Conservation (phyloP, 2,329 filamentous ascomycete species). For the Fusarium sp. region DNA sequence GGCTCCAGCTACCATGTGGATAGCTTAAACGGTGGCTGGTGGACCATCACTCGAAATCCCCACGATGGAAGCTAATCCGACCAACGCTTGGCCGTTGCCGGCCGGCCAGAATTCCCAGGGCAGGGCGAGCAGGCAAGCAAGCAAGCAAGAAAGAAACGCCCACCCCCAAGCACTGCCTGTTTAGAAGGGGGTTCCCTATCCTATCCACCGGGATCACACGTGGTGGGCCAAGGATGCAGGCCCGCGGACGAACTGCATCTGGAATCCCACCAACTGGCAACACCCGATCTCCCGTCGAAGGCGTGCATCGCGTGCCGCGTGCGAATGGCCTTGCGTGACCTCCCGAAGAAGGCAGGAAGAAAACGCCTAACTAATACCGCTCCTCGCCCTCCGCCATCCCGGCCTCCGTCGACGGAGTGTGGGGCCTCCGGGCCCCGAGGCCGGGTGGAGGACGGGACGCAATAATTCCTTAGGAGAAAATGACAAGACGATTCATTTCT, state of each 20-base stretch:
- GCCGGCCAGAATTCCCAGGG: constrained; percentile 3
- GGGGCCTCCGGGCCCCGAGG: constrained; percentile 16
- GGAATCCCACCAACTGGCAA: constrained; percentile 35
- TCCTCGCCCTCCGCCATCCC: background rate
- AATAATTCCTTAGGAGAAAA: constrained; percentile 14
- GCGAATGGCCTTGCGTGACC: constrained; percentile 1
- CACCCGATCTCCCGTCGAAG: constrained; percentile 11
- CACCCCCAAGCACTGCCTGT: background rate
- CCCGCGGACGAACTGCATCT: constrained; percentile 40
- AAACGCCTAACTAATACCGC: background rate
- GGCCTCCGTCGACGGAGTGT: constrained; percentile 13
- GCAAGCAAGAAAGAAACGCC: constrained; percentile 6
- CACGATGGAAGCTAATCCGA: constrained; percentile 19
- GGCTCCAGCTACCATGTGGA: constrained; percentile 5
- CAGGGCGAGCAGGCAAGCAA: constrained; percentile 16
- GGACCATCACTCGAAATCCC: constrained; percentile 20
- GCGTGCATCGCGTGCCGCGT: constrained; percentile 1
- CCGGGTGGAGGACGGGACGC: constrained; percentile 1
- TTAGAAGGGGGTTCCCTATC: constrained; percentile 8
- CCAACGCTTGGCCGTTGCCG: constrained; percentile 8
- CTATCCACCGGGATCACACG: constrained; percentile 36
- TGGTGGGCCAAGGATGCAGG: constrained; percentile 42
- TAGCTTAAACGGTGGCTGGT: constrained; percentile 8
- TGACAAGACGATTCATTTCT: constrained; percentile 14
- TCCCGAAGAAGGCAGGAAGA: constrained; percentile 6